Base-by-base conservation (phyloP, 192 early-diverging fungal species). In the Blastocladiella britannica region DNA sequence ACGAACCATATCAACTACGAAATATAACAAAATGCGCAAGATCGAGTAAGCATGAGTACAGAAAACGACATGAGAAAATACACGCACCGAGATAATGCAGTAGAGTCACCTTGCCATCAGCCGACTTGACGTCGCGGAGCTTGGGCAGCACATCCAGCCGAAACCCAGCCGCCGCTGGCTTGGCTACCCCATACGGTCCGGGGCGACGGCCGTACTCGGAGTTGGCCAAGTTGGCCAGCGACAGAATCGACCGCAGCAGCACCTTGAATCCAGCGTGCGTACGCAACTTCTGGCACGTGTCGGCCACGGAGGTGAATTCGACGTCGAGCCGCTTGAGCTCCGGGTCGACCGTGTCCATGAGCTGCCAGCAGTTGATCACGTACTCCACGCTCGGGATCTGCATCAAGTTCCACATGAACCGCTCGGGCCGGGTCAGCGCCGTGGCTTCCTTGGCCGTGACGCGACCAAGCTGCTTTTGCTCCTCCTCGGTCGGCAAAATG, bases 61-160 rank as follows among this genome's bases (percentile, higher is more conserved):
- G 56, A 56, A 22, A 59, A 22, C 25, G 58, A 27, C 26, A 43
- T 24, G 26, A 56, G 54, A 31, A 18, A 18, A 22, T 55, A 55
- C 25, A 71, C 25, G 76, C 77, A 5, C 73, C 75, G 55, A 79
- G 56, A 30, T 74, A 75, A 29, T 61, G 73, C 71, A 79, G 69
- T 53, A 79, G 58, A 29, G 64, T 73, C 69, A 70, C 75, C 47
- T 73, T 73, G 5, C 75, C 75, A 54, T 79, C 77, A 25, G 67
- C 67, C 26, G 65, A 68, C 61, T 79, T 79, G 18, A 79, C 72
- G 57, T 79, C 77, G 55, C 64, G 64, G 63, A 79, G 53, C 26
- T 69, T 25, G 51, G 68, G 73, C 25, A 79, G 56, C 5, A 70
- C 74, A 29, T 79, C 77, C 9, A 79, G 64, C 53, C 73, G 70